These are phyloP conservation scores for Candida wancherniae DNA, from an alignment of 805 yeast genomes.

Conservation along the genomic window DNA sequence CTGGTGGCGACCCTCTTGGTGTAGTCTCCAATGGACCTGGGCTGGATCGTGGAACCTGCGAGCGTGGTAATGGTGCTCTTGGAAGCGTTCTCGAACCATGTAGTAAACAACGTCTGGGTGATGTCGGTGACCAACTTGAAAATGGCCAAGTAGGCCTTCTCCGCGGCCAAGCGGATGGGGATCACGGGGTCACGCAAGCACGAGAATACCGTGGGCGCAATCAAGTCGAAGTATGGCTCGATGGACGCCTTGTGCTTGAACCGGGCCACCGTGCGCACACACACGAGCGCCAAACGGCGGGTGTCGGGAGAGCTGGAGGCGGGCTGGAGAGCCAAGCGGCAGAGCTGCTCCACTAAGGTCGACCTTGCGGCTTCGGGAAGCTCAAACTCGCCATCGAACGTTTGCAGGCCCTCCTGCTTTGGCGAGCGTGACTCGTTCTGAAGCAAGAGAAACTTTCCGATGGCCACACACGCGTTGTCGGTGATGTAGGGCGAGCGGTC, in stretches of 20 bases:
- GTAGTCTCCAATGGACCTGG: constrained; percentile 81
- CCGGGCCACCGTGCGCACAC: constrained; percentile 69
- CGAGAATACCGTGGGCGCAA: constrained; percentile 72
- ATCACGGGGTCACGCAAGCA: constrained; percentile 84
- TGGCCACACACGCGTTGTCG: constrained; percentile 74
- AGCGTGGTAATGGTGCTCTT: constrained; percentile 34
- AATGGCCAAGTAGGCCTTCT: constrained; percentile 74
- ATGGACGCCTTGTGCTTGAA: constrained; percentile 48
- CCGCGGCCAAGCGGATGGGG: constrained; percentile 92
- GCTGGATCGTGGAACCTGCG: constrained; percentile 45
- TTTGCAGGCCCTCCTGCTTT: constrained; percentile 11
- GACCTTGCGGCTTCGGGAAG: constrained; percentile 39
- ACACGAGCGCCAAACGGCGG: constrained; percentile 73
- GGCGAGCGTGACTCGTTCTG: constrained; percentile 35
- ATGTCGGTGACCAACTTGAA: constrained; percentile 70
- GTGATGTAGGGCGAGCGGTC: constrained; percentile 49
- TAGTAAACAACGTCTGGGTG: constrained; percentile 46
- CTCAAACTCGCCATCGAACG: constrained; percentile 26
- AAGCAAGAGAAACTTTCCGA: constrained; percentile 71
- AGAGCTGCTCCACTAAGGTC: constrained; percentile 47
- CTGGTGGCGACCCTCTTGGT: constrained; percentile 86
- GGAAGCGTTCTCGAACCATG: constrained; percentile 55
- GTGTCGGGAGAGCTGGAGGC: constrained; percentile 64
- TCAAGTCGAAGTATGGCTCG: constrained; percentile 46
- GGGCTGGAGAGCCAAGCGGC: constrained; percentile 49